Evolutionary conservation across 768 basidiomycete species (phyloP).

Genomic region (Boletus coccyginus): DNA sequence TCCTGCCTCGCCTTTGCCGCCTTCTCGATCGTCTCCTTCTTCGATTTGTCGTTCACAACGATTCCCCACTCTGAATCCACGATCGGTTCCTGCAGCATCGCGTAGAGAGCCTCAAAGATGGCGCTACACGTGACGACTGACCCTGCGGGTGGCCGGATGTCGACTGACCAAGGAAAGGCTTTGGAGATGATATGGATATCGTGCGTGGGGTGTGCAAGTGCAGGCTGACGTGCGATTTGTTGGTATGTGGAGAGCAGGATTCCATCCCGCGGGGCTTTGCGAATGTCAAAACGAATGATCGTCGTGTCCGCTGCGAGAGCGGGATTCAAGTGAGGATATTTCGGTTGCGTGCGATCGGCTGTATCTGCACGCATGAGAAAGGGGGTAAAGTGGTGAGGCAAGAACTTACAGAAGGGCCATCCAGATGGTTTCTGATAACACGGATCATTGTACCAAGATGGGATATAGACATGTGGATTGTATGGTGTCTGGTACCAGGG

Average conservation of each 20-base stretch:
- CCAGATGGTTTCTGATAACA: conserved; percentile 9
- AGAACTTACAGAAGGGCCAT: conserved; percentile 18
- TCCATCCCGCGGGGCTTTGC: conserved; percentile 39
- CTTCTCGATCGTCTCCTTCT: conserved; percentile 43
- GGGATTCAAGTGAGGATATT: conserved; percentile 53
- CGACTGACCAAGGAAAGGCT: conserved; percentile 64
- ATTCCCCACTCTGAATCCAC: conserved; percentile 70
- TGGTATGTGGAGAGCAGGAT: conserved; percentile 44
- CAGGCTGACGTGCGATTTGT: conserved; percentile 35
- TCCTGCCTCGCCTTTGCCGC: conserved; percentile 46
- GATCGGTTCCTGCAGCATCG: conserved; percentile 49
- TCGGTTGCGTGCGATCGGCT: conserved; percentile 31
- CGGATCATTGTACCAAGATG: conserved; percentile 16
- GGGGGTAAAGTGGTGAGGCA: neutral
- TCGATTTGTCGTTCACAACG: conserved; percentile 42
- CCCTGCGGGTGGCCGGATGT: conserved; percentile 40
- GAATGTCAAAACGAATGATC: conserved; percentile 48
- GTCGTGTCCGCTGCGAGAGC: conserved; percentile 52
- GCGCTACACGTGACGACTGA: conserved; percentile 44
- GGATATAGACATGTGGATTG: conserved; percentile 31
- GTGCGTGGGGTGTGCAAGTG: conserved; percentile 32
- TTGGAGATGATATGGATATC: conserved; percentile 55
- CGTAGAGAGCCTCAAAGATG: conserved; percentile 54
- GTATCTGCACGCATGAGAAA: neutral
- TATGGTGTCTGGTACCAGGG: conserved; percentile 28